Evolutionary conservation across 2,329 filamentous ascomycete species (phyloP).

Genomic region (Beauveria caledonica): DNA sequence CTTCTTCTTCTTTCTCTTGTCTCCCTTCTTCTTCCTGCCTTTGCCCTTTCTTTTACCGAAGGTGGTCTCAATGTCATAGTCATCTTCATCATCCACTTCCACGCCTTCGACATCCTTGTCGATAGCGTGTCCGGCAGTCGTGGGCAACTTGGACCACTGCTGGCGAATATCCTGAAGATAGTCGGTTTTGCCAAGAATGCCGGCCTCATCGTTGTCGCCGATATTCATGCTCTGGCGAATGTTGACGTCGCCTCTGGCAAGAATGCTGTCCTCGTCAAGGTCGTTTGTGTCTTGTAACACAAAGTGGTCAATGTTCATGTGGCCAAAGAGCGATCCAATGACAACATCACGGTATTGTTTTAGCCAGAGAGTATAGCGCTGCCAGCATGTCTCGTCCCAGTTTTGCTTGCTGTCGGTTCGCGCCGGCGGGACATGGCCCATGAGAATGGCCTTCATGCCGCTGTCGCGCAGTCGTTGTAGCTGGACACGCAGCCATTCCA

Average conservation of each 20-base stretch:
- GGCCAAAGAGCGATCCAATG: slow-evolving; percentile 70
- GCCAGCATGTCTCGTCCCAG: slow-evolving; percentile 98
- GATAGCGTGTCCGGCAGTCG: slow-evolving; percentile 25
- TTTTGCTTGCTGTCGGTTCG: slow-evolving; percentile 74
- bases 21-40: slow-evolving; percentile 27
- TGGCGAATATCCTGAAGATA: slow-evolving; percentile 74
- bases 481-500: slow-evolving; percentile 92
- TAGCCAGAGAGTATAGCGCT: slow-evolving; percentile 90
- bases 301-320: slow-evolving; percentile 99
- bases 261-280: slow-evolving; percentile 48
- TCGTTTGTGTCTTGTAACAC: slow-evolving; percentile 79
- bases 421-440: slow-evolving; percentile 88
- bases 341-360: slow-evolving; percentile 87
- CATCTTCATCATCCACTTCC: slow-evolving; percentile 16
- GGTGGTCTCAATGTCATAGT: slow-evolving; percentile 13
- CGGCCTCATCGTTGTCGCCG: slow-evolving; percentile 43
- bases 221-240: slow-evolving; percentile 14
- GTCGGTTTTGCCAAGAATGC: slow-evolving; percentile 50
- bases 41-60: slow-evolving; percentile 11
- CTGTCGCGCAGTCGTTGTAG: slow-evolving; percentile 72
- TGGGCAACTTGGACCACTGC: slow-evolving; percentile 69
- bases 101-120: slow-evolving; percentile 12
- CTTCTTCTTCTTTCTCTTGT: slow-evolving; percentile 40
- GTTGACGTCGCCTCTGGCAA: slow-evolving; percentile 19
- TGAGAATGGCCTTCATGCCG: slow-evolving; percentile 89